Evolutionary conservation across 495 filamentous ascomycete species (phyloP).

Genomic region (Podospora pseudoanserina): DNA sequence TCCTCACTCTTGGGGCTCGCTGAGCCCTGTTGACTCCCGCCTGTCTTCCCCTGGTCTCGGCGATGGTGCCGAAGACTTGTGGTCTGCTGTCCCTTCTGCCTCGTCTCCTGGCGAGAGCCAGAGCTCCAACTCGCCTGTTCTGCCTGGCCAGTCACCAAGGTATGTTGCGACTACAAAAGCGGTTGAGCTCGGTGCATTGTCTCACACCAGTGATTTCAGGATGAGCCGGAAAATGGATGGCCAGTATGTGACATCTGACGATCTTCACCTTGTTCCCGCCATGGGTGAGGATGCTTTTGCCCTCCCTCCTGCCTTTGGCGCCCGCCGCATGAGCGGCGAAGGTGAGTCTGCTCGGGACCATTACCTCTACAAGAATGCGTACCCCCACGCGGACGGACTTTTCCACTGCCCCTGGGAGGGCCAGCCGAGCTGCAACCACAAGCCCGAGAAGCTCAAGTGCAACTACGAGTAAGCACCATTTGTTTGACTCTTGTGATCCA

Average conservation of each 20-base stretch:
- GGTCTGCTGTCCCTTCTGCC: slow-evolving; percentile 41
- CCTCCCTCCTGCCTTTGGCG: slow-evolving; percentile 40
- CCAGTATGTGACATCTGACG: slow-evolving; percentile 41
- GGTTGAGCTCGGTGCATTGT: slow-evolving; percentile 15
- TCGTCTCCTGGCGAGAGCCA: slow-evolving; percentile 44
- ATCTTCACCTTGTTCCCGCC: slow-evolving; percentile 34
- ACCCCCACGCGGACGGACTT: slow-evolving; percentile 64
- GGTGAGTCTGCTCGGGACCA: slow-evolving; percentile 71
- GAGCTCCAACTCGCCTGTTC: slow-evolving; percentile 43
- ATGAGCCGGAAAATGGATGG: slow-evolving; percentile 32
- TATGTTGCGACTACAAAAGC: slow-evolving; percentile 34
- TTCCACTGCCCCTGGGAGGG: slow-evolving; percentile 88
- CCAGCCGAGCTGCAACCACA: slow-evolving; percentile 72
- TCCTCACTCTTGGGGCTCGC: slow-evolving; percentile 48
- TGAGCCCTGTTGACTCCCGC: slow-evolving; percentile 47
- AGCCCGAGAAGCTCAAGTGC: slow-evolving; percentile 89
- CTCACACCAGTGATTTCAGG: slow-evolving; percentile 29
- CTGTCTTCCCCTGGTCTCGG: slow-evolving; percentile 46
- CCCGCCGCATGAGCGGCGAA: slow-evolving; percentile 47
- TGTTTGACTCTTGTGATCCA: slow-evolving; percentile 10
- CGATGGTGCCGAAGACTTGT: slow-evolving; percentile 46
- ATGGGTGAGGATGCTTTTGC: slow-evolving; percentile 44
- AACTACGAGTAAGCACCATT: slow-evolving; percentile 78
- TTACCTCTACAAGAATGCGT: slow-evolving; percentile 69
- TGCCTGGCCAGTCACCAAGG: slow-evolving; percentile 49